phyloP scores from a whole-genome alignment of 225 moss, liverwort and hornwort species.

The Pseudisothecium myosuroides region DNA sequence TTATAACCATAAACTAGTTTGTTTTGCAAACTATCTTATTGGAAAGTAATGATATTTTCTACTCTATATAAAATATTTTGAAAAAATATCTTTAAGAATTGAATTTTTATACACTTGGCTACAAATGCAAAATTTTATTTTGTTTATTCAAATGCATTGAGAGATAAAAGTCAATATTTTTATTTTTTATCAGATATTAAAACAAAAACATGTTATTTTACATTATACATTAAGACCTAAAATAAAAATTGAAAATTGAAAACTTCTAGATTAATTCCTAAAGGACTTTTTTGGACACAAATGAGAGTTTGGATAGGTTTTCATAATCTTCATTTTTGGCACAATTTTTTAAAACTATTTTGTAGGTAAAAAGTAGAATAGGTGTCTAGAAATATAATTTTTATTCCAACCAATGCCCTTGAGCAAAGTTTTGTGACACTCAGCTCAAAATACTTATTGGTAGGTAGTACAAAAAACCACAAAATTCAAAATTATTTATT shows the following conservation, averaged over 20 bases:
- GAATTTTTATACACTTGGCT: background rate
- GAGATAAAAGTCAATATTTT: background rate
- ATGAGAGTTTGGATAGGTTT: rapidly evolving
- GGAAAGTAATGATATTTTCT: background rate
- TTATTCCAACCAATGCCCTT: no score
- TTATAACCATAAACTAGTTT: background rate
- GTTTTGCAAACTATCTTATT: background rate
- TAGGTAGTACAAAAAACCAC: no score
- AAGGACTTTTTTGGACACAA: rapidly evolving
- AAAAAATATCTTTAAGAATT: background rate
- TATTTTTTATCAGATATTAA: background rate
- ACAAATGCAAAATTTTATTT: background rate
- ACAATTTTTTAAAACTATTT: rapidly evolving
- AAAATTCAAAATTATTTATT: no score
- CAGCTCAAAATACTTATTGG: no score
- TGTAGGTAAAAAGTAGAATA: background rate
- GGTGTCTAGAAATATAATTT: no score
- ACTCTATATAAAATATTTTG: background rate
- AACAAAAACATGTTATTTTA: rapidly evolving
- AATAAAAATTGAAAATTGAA: background rate
- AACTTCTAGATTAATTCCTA: rapidly evolving
- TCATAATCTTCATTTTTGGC: background rate
- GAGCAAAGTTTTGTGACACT: no score
- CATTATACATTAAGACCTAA: rapidly evolving
- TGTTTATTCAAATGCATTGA: background rate